These are phyloP conservation scores for Cercospora sp. DNA, from an alignment of 2,329 filamentous ascomycete species.

Conservation along the genomic window DNA sequence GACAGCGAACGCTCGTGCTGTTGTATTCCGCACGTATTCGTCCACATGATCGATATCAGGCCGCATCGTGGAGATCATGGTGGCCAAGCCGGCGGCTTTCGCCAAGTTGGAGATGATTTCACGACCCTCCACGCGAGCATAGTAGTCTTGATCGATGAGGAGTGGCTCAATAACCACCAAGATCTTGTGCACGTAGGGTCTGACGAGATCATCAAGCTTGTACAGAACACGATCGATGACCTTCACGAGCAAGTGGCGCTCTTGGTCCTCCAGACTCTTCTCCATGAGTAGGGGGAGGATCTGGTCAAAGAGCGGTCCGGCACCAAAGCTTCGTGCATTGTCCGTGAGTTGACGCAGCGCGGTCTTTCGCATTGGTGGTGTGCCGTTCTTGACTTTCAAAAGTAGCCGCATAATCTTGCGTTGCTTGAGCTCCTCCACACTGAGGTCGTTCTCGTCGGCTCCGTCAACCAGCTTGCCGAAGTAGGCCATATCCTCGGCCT, in stretches of 20 bases:
- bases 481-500: slow-evolving; percentile 97
- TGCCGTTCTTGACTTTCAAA: slow-evolving; percentile 98
- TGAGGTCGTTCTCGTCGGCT: slow-evolving; percentile 85
- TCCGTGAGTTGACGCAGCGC: slow-evolving; percentile 95
- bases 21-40: slow-evolving; percentile 97
- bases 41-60: slow-evolving; percentile 98
- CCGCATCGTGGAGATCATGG: slow-evolving; percentile 99
- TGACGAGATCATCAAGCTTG: slow-evolving; percentile 94
- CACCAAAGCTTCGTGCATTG: slow-evolving; percentile 93
- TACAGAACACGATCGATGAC: slow-evolving; percentile 98
- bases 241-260: slow-evolving; percentile 96
- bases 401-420: slow-evolving; percentile 97
- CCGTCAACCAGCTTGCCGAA: slow-evolving; percentile 97
- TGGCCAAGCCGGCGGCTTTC: slow-evolving; percentile 93
- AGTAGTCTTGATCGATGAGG: slow-evolving; percentile 98
- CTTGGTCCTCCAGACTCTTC: slow-evolving; percentile 94
- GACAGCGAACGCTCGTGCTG: slow-evolving; percentile 92
- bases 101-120: slow-evolving; percentile 98
- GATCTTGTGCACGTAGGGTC: slow-evolving; percentile 97
- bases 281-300: slow-evolving; percentile 97
- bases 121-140: slow-evolving; percentile 93
- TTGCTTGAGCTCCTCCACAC: slow-evolving; percentile 94
- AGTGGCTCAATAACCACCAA: slow-evolving; percentile 98
- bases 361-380: slow-evolving; percentile 97
- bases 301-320: slow-evolving; percentile 92